phyloP scores from a whole-genome alignment of 768 basidiomycete species.

The Sarcomyxa edulis region DNA sequence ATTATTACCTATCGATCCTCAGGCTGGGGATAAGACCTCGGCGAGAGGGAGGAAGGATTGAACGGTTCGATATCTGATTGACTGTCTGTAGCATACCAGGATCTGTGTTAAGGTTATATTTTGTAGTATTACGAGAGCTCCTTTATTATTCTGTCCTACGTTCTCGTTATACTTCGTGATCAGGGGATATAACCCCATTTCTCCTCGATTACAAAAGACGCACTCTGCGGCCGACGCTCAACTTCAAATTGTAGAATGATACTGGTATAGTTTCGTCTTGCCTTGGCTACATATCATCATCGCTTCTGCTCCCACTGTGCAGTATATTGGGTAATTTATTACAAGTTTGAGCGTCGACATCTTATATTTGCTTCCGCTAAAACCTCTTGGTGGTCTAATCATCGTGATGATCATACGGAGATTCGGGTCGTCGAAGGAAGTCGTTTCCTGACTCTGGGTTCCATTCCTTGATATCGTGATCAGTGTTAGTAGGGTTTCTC shows the following conservation, averaged over 20 bases:
- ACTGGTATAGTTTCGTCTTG: too few relatives aligned
- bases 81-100: too few relatives aligned
- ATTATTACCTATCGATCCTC: conserved; percentile 57
- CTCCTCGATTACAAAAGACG: too few relatives aligned
- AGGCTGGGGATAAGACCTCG: conserved; percentile 52
- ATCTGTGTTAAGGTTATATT: too few relatives aligned
- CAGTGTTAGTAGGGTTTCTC: not conserved
- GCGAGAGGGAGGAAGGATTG: conserved; percentile 51
- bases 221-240: too few relatives aligned
- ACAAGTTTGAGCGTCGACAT: not conserved
- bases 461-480: conserved; percentile 24
- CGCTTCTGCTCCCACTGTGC: not conserved
- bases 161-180: too few relatives aligned
- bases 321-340: conserved; percentile 1
- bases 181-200: too few relatives aligned
- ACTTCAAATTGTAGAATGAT: too few relatives aligned
- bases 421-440: conserved; percentile 27
- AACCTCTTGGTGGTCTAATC: conserved; percentile 8
- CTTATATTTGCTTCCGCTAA: too few relatives aligned
- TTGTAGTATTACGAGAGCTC: too few relatives aligned
- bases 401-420: conserved; percentile 36
- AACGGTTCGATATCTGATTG: too few relatives aligned
- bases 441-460: conserved; percentile 22
- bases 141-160: too few relatives aligned
- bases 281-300: not conserved